These are phyloP conservation scores for Hyphodiscus sp. DNA, from an alignment of 2,329 filamentous ascomycete species.

Conservation along the genomic window DNA sequence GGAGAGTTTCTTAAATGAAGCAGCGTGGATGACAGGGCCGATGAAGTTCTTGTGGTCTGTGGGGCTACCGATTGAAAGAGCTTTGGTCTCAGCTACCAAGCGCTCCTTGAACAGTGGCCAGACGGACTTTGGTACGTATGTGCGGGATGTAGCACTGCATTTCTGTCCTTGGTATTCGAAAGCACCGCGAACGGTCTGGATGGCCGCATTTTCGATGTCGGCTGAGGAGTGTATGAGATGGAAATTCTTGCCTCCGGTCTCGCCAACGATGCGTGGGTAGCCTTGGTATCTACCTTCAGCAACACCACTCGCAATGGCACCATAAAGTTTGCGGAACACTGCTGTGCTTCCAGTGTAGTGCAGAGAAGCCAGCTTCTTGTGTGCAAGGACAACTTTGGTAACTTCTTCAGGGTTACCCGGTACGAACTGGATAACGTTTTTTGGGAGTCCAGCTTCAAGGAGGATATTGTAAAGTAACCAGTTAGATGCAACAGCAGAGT, in stretches of 20 bases:
- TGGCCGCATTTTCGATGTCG: slow-evolving; percentile 69
- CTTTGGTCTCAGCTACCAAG: slow-evolving; percentile 59
- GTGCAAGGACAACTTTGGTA: slow-evolving; percentile 68
- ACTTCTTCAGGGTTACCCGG: slow-evolving; percentile 82
- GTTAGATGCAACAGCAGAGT: slow-evolving; percentile 78
- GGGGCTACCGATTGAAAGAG: slow-evolving; percentile 65
- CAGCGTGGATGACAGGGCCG: slow-evolving; percentile 81
- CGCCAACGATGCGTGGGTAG: slow-evolving; percentile 84
- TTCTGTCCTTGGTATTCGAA: slow-evolving; percentile 93
- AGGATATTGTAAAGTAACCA: slow-evolving; percentile 87
- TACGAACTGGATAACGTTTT: slow-evolving; percentile 86
- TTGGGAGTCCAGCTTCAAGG: slow-evolving; percentile 80
- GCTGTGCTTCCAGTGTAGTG: slow-evolving; percentile 92
- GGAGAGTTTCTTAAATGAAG: slow-evolving; percentile 73
- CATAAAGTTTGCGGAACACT: slow-evolving; percentile 85
- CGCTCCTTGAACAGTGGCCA: slow-evolving; percentile 66
- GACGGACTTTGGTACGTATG: slow-evolving; percentile 69
- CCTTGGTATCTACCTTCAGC: slow-evolving; percentile 74
- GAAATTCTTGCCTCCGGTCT: slow-evolving; percentile 93
- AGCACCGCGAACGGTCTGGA: slow-evolving; percentile 77
- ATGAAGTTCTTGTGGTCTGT: slow-evolving; percentile 69
- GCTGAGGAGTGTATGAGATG: slow-evolving; percentile 74
- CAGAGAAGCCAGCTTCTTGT: slow-evolving; percentile 79
- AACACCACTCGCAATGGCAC: slow-evolving; percentile 74
- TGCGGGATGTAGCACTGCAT: slow-evolving; percentile 76